Base-by-base conservation (phyloP, 2,329 filamentous ascomycete species). In the Sphaerostilbella broomeana region DNA sequence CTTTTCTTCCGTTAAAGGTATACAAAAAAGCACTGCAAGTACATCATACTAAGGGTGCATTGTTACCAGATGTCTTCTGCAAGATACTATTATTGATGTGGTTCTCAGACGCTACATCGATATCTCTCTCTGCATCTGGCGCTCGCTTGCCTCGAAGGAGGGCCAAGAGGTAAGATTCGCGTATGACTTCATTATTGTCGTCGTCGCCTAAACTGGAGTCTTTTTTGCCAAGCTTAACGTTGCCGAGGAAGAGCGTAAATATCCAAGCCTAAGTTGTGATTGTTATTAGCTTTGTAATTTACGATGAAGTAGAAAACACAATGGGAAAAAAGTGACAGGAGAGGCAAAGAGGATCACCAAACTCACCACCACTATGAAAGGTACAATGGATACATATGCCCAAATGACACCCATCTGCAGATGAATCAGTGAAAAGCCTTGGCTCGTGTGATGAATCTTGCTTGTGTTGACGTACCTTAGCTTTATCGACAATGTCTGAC, bases 321-420 rank as follows among this genome's bases (percentile, higher is more conserved):
- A n/a, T n/a, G n/a, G n/a, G n/a, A n/a, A n/a, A n/a, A n/a, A n/a
- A n/a, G n/a, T n/a, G n/a, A n/a, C n/a, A n/a, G n/a, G n/a, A n/a
- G n/a, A n/a, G n/a, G n/a, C n/a, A n/a, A n/a, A n/a, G n/a, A n/a
- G n/a, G n/a, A n/a, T 10, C 5, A 15, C 15, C 11, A 17, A 16
- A 9, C 15, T 31, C 48, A 64, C 65, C 43, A 64, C 19, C 18
- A 62, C 55, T 59, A 81, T 68, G 42, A 84, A 70, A 0, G 79
- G 79, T 10, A 75, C 58, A 25, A 84, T 70, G 0, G 77, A 64
- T 26, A 81, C 67, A 49, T 80, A 80, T 0, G 78, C 75, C 72
- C 78, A 81, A 46, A 78, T 74, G n/a, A 83, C 74, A 0, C 77
- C 79, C 43, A 66, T 68, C 47, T 53, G 11, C n/a, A 21, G 10